Evolutionary conservation across 108 stramenopile genomes (phyloP).

Genomic region (Pseudonitzschia multistriata): DNA sequence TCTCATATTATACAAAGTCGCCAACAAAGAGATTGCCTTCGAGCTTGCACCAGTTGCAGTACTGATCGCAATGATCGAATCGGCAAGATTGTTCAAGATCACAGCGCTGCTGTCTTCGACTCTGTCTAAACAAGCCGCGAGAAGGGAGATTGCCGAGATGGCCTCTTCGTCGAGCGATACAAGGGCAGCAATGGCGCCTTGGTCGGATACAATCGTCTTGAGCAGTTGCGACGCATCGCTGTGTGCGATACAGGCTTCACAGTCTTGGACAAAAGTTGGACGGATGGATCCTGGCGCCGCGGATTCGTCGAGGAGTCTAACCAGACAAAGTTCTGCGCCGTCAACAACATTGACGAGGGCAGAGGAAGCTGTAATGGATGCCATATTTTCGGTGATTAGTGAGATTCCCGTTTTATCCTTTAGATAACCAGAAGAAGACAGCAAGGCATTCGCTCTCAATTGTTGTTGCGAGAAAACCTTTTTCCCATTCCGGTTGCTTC

Average conservation of each 20-base stretch:
- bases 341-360: slow-evolving; percentile 81
- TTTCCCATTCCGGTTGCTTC: neutral
- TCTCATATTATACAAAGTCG: slow-evolving; percentile 78
- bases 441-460: neutral
- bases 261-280: slow-evolving; percentile 40
- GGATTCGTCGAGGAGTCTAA: slow-evolving; percentile 50
- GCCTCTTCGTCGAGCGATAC: slow-evolving; percentile 55
- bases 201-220: slow-evolving; percentile 48
- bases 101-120: slow-evolving; percentile 31
- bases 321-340: slow-evolving; percentile 77
- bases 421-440: neutral
- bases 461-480: neutral
- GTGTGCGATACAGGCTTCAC: slow-evolving; percentile 47
- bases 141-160: slow-evolving; percentile 58
- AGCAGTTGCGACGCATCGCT: slow-evolving; percentile 67
- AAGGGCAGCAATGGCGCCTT: slow-evolving; percentile 50
- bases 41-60: slow-evolving; percentile 4
- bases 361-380: slow-evolving; percentile 46
- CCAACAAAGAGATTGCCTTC: slow-evolving; percentile 36
- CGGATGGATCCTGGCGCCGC: slow-evolving; percentile 23
- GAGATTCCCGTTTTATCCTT: neutral
- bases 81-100: slow-evolving; percentile 39
- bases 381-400: neutral
- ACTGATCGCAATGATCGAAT: slow-evolving; percentile 33
- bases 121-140: slow-evolving; percentile 69